phyloP scores from a whole-genome alignment of 176 grass and related monocot genomes.

The Carex cristatella region DNA sequence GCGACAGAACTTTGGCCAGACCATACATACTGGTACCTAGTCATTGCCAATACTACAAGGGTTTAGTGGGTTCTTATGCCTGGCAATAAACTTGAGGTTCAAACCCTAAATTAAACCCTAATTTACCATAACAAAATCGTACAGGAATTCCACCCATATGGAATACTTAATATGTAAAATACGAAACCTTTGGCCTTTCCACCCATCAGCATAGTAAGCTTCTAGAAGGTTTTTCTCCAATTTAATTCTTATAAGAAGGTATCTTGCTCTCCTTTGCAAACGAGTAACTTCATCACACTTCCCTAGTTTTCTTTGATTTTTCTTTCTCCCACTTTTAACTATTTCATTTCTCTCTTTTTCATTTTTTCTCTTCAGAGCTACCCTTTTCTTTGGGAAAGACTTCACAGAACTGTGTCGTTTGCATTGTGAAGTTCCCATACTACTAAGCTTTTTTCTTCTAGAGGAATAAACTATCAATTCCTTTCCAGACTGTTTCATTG shows the following conservation, averaged over 20 bases:
- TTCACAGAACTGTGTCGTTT: conserved; percentile 21
- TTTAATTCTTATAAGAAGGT: conserved; percentile 88
- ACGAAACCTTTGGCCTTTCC: conserved; percentile 87
- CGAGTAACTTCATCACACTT: conserved; percentile 67
- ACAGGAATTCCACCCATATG: neutral
- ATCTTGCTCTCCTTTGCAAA: conserved; percentile 70
- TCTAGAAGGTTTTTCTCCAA: conserved; percentile 81
- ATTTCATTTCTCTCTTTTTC: conserved; percentile 30
- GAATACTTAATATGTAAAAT: conserved; percentile 6
- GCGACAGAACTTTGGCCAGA: conserved; percentile 11
- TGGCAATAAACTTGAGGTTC: neutral
- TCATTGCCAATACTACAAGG: neutral
- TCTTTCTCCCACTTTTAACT: conserved; percentile 34
- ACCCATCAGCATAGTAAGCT: conserved; percentile 93
- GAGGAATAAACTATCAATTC: conserved; percentile 35
- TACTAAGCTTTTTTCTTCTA: conserved; percentile 30
- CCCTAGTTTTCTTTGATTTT: conserved; percentile 39
- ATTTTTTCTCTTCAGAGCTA: conserved; percentile 37
- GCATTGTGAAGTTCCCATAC: conserved; percentile 24
- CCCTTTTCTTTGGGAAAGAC: conserved; percentile 35
- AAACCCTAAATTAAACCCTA: neutral
- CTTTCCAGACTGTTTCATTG: conserved; percentile 53
- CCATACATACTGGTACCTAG: neutral
- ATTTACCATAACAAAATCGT: conserved; percentile 6
- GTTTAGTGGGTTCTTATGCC: neutral